Base-by-base conservation (phyloP, 2,329 filamentous ascomycete species). In the Claviceps sp. region DNA sequence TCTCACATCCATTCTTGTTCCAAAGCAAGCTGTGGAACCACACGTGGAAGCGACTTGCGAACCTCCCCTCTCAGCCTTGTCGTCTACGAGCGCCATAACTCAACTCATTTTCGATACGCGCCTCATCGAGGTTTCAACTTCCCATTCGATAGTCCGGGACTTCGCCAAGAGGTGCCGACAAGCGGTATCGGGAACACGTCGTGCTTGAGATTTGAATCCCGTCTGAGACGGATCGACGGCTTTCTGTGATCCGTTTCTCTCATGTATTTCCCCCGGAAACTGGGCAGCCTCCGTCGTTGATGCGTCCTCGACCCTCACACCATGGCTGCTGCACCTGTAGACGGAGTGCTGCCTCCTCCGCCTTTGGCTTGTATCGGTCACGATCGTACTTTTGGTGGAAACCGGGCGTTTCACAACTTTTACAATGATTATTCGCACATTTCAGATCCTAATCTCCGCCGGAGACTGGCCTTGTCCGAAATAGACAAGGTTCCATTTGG, bases 401-500 rank as follows among this genome's bases (percentile, higher is more conserved):
- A 85, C 62, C 75, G 78, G 55, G 83, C 83, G 44, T 87, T 86
- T 64, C 81, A 85, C 69, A 87, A 87, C 65, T 87, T 86, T 65
- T 78, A 83, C 70, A 85, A 85, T 62, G 81, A 85, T 64, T 85
- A 69, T 58, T 78, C 74, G 7, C 77, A 81, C 57, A 78, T 84
- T 38, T 64, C 77, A 56, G 85, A 91, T 62, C 84, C 85, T n/a
- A 87, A 88, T 60, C 77, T 90, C 60, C 79, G 85, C 51, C 77
- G 87, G 57, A 79, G 86, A 52, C 76, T 87, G 53, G 87, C 87
- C 24, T 76, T 91, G 52, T 84, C 85, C 10, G 84, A 90, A 61
- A 87, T 89, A 58, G 85, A 89, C 71, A 86, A 87, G 70, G 82
- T 85, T 3, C 81, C 81, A 0, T 88, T 89, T 61, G 82, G 85